These are phyloP conservation scores for Capronia coronata DNA, from an alignment of 2,329 filamentous ascomycete genomes.

Conservation along the genomic window DNA sequence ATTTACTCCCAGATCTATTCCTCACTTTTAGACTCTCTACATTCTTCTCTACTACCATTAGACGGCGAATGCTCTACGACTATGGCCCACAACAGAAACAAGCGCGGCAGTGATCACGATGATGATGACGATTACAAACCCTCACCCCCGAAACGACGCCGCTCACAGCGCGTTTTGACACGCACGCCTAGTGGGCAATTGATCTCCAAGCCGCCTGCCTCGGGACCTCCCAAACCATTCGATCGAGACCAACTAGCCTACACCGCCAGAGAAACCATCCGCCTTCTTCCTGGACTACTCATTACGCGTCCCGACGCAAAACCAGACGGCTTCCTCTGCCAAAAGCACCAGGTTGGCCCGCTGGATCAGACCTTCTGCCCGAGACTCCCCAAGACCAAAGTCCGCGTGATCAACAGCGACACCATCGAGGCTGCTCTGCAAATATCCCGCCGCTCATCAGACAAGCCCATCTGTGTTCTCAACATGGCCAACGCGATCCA, in stretches of 20 bases:
- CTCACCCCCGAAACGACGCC: not conserved
- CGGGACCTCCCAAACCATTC: not conserved
- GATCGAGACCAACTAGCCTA: slow-evolving; percentile 33
- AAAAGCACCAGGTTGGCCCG: slow-evolving; percentile 34
- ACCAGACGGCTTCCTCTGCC: slow-evolving; percentile 37
- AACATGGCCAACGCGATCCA: slow-evolving; percentile 57
- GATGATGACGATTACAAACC: not conserved
- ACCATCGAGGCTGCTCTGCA: slow-evolving; percentile 52
- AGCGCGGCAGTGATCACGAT: not conserved
- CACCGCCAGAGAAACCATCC: slow-evolving; percentile 45
- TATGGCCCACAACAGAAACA: not conserved
- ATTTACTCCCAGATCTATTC: not conserved
- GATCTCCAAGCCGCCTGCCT: not conserved
- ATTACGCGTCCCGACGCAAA: slow-evolving; percentile 39
- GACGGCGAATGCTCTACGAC: not conserved
- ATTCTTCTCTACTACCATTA: too few species aligned
- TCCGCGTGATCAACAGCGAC: slow-evolving; percentile 53
- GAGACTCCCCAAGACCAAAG: slow-evolving; percentile 30
- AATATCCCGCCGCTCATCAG: slow-evolving; percentile 20
- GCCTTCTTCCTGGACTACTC: slow-evolving; percentile 45
- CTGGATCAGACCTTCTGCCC: slow-evolving; percentile 43
- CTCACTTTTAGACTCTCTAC: not conserved
- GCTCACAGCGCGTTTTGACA: not conserved
- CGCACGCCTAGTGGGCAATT: not conserved
- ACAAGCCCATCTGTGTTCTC: slow-evolving; percentile 50